Evolutionary conservation across 768 basidiomycete species (phyloP), one percentile per base, ranked within the genome.

Genomic region (Amanita molliuscula): DNA sequence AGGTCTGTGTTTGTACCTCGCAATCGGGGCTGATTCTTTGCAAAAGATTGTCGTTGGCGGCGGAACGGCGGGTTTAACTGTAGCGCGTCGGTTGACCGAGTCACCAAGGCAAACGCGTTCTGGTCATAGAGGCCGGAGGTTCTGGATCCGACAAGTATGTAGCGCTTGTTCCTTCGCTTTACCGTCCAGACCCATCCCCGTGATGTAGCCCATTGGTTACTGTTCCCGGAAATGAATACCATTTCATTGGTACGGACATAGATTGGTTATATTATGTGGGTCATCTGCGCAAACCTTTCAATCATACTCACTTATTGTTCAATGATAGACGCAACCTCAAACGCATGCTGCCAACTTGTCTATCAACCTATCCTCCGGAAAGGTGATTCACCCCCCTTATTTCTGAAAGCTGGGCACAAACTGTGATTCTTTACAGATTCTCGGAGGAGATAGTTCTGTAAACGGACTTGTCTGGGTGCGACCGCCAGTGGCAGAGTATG

Each of bases 61-160:
- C 38, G 66, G 66, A 1, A 54, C 65, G 35, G 63, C 64, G 5
- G 65, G 64, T 3, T 53, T 68, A 34, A 63, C 65, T 10, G 51
- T 65, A 13, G 65, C 65, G 15, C 59, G 64, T 10, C 59, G 68
- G 18, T 57, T 74, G 6, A 63, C 68, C 3, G 69, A 67, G 35
- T 59, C 66, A 35, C 37, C 58, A 3, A 59, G 55, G 55, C 8
- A 62, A 59, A 25, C 65, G 62, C 8, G 69, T 72, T 25, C 59
- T 72, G 6, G 65, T 73, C 6, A 53, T 72, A 13, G 71, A 71
- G 54, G 67, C 67, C n/a, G 70, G 70, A 10, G 54, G 59, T 9
- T 45, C 51, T 28, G 51, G 51, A 11, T 34, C 58, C 10, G 52
- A 58, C 29, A 57, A 61, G 62, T 65, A 36, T 31, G 60, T 38